Base-by-base conservation (phyloP, 2,329 filamentous ascomycete species). In the Paracamarosporium sp. region DNA sequence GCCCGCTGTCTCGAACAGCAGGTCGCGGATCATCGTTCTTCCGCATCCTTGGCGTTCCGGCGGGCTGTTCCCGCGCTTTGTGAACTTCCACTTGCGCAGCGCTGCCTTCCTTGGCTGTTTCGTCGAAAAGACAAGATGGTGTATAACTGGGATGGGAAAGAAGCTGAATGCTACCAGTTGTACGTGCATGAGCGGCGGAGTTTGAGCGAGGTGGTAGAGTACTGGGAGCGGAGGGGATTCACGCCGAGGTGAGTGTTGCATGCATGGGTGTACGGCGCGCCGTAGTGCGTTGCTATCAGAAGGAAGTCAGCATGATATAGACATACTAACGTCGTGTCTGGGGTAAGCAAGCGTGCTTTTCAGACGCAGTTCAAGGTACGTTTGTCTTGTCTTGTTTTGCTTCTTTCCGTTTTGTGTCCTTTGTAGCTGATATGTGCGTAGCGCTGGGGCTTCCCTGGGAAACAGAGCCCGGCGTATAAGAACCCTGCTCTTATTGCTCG, bases 121-220 rank as follows among this genome's bases (percentile, higher is more conserved):
- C 20, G 38, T 20, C 15, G n/a, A 1, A 31, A 27, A 25, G 25
- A 1, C 25, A 38, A 28, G 4, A 76, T 73, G 67, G 66, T 75
- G 31, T 89, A 89, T 74, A 84, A 88, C 67, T 90, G 88, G 88
- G 85, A 87, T 53, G 86, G 86, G 57, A 89, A 90, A 75, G 82
- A 85, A 67, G 83, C 85, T 40, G 81, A 87, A 63, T 89, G 86
- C 78, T 88, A 85, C 74, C 85, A 86, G 64, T 85, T 95, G 69
- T 95, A 93, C 69, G 91, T 94, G 65, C 85, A 88, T 57, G 89
- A 95, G 78, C 87, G 87, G 66, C 89, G 85, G 78, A 85, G 87
- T 38, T 79, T 93, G 56, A 87, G 90, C 67, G 88, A 93, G 64
- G 89, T 95, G 40, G 90, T 91, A 81, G 83, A 88, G 25, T 87